phyloP scores from a whole-genome alignment of 176 grass and related monocot species.

The Chrysopogon serrulatus region DNA sequence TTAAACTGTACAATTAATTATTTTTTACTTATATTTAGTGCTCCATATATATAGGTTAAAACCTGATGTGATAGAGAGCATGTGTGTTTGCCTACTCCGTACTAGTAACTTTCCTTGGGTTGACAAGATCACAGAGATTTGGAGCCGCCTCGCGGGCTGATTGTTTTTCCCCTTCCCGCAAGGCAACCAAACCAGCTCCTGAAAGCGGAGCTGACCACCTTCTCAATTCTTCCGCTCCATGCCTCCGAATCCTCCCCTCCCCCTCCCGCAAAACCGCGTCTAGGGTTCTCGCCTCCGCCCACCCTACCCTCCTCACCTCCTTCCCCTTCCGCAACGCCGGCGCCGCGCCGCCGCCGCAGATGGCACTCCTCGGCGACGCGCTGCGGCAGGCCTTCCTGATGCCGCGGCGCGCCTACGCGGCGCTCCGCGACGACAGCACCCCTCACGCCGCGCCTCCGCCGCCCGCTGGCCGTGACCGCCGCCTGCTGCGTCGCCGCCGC shows the following conservation, averaged over 20 bases:
- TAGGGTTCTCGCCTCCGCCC: constrained; percentile 37
- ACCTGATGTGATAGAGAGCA: no score
- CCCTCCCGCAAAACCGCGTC: constrained; percentile 11
- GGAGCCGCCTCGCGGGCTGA: neutral
- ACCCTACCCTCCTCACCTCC: neutral
- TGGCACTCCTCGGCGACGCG: constrained; percentile 70
- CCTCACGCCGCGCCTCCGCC: constrained; percentile 51
- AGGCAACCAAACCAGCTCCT: neutral
- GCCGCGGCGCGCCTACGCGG: constrained; percentile 59
- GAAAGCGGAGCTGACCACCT: neutral
- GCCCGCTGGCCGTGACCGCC: constrained; percentile 35
- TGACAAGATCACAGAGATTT: neutral
- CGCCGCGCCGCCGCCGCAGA: constrained; percentile 6
- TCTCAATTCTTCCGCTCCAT: neutral
- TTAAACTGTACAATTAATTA: no score
- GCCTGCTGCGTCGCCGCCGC: constrained; percentile 42
- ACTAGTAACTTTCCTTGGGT: neutral
- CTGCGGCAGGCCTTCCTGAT: constrained; percentile 87
- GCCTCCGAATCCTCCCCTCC: constrained; percentile 6
- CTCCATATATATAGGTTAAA: no score
- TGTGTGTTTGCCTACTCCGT: neutral
- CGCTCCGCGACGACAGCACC: constrained; percentile 64
- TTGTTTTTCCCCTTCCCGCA: neutral
- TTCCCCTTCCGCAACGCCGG: neutral
- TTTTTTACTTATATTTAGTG: no score